Percentiles rank a stretch among this genome's conserved stretches.
Evolutionary conservation across 192 early-diverging fungal genomes (phyloP).

Genomic region (Funneliformis mosseae): DNA sequence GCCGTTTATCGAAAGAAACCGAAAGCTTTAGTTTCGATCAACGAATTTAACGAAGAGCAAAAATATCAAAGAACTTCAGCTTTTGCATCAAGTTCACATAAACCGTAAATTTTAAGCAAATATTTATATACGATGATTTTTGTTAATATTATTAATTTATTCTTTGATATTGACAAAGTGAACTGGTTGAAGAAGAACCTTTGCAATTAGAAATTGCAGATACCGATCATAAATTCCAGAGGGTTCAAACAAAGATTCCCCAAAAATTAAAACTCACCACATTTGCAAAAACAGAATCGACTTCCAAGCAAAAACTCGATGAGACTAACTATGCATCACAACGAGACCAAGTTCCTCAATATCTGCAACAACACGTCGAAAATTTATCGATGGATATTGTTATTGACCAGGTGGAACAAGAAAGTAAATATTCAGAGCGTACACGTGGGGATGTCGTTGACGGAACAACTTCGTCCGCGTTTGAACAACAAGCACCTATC

Average conservation of each 20-base stretch:
- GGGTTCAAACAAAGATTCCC: too few species aligned
- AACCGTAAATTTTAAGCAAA: not conserved
- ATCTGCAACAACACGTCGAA: not conserved
- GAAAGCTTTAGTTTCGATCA: not conserved
- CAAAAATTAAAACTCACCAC: too few species aligned
- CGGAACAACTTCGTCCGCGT: not conserved
- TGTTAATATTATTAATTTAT: not conserved
- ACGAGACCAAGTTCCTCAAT: too few species aligned
- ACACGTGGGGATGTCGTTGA: not conserved
- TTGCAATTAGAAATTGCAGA: too few species aligned
- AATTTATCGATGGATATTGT: not conserved
- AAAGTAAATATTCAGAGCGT: not conserved
- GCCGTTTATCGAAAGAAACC: not conserved
- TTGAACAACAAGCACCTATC: too few species aligned
- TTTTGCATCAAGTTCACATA: not conserved
- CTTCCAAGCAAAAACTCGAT: not conserved
- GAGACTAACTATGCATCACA: not conserved
- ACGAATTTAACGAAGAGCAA: not conserved
- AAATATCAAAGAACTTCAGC: not conserved
- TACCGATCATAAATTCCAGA: too few species aligned
- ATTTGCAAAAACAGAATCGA: not conserved
- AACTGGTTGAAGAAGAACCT: not conserved
- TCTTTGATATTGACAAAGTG: not conserved
- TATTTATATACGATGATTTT: not conserved
- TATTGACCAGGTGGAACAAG: not conserved